Evolutionary conservation across 2,329 filamentous ascomycete species (phyloP).

Genomic region (Xylariaceae sp.): DNA sequence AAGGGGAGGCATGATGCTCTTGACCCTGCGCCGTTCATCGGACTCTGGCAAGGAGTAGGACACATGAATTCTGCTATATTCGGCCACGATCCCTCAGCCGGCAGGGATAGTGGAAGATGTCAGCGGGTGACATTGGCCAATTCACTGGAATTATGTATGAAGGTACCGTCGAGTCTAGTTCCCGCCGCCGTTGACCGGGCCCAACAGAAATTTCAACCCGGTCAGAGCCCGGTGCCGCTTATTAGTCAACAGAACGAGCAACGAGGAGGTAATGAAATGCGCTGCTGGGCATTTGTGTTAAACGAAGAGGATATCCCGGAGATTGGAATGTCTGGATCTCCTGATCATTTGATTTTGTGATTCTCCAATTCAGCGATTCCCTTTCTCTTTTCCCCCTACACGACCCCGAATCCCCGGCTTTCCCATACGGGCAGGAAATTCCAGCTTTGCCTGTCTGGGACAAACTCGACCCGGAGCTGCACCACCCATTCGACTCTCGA

Average conservation of each 20-base stretch:
- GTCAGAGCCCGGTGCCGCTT: slow-evolving; percentile 1
- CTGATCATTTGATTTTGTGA: slow-evolving; percentile 17
- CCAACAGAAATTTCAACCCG: slow-evolving; percentile 9
- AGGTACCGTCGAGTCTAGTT: too few relatives aligned
- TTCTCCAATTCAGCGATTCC: slow-evolving; percentile 13
- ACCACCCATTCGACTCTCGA: too few relatives aligned
- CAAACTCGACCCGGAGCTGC: background rate
- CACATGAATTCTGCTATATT: too few relatives aligned
- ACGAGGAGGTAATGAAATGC: background rate
- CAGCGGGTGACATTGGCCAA: too few relatives aligned
- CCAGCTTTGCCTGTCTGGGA: slow-evolving; percentile 21
- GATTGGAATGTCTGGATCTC: slow-evolving; percentile 14
- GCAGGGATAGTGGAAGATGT: too few relatives aligned
- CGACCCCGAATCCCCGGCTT: slow-evolving; percentile 8
- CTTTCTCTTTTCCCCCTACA: background rate
- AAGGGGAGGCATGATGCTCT: too few relatives aligned
- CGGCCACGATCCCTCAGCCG: too few relatives aligned
- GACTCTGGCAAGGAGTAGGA: too few relatives aligned
- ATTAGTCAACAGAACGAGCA: slow-evolving; percentile 20
- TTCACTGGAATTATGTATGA: too few relatives aligned
- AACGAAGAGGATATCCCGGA: slow-evolving; percentile 20
- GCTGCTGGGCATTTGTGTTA: slow-evolving; percentile 9
- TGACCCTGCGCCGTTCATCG: too few relatives aligned
- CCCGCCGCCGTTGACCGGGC: slow-evolving; percentile 12
- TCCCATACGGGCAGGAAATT: slow-evolving; percentile 6